Evolutionary conservation across 2,329 filamentous ascomycete genomes (phyloP), one percentile per base, ranked within the genome.

Genomic region (Fusarium continuum): DNA sequence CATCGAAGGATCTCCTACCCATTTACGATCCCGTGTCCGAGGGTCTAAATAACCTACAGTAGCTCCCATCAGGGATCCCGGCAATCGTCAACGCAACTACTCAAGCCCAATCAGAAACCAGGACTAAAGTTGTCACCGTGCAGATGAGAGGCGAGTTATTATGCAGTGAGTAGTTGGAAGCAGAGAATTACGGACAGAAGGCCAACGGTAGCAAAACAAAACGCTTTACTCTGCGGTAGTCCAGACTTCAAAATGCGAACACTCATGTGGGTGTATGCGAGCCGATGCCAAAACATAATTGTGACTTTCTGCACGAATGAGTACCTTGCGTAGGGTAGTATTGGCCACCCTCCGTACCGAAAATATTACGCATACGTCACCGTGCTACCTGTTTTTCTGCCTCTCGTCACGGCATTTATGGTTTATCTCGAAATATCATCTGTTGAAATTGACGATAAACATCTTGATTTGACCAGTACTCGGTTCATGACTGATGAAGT

Each of bases 11-110:
- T 60, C 60, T 58, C 26, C 40, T 51, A 55, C 22, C 17, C 23
- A 22, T 45, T 32, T 34, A 20, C 32, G 46, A 36, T 54, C 52
- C 47, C 16, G 22, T 47, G 16, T 39, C 36, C 25, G 32, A 54
- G 35, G 41, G 32, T 31, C 28, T 16, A 34, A 61, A 36, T 28
- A 23, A 53, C 51, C n/a, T 46, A 58, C 61, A 58, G 39, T 50
- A 65, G 52, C 57, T 50, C 26, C 40, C 32, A 41, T 47, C 39
- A 36, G 49, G 17, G 36, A 47, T 43, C 47, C 56, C 9, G 41
- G 43, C 25, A 36, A 39, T 51, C 17, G 9, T 38, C 9, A 22
- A 32, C 19, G 22, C 16, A 43, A 34, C 39, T 19, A 22, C 28
- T 14, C 6, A 62, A 39, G 40, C 35, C 52, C 32, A 41, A 14